A percentile compares a stretch with the other conserved stretches of the same genome.
Evolutionary conservation across 2,329 filamentous ascomycete species (phyloP).

Genomic region (Cordyceps farinosa): DNA sequence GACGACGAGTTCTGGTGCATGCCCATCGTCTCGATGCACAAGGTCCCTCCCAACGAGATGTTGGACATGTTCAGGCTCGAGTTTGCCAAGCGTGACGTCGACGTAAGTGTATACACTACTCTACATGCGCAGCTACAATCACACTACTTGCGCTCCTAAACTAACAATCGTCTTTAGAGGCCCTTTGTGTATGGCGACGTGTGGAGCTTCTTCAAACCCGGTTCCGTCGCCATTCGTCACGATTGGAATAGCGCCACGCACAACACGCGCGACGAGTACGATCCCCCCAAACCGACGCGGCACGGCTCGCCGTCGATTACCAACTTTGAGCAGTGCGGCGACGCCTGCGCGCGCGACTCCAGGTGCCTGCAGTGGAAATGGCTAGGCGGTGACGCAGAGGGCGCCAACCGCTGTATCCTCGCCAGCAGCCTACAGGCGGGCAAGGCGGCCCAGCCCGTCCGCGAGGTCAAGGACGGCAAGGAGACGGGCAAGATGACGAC

Average conservation of each 20-base stretch:
- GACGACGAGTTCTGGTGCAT: slow-evolving; percentile 16
- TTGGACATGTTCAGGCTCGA: slow-evolving; percentile 16
- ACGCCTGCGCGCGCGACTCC: background rate
- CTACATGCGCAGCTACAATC: too few relatives aligned
- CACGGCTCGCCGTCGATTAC: background rate
- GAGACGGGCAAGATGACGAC: background rate
- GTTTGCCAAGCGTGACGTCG: background rate
- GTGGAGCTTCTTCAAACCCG: background rate
- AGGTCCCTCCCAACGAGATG: slow-evolving; percentile 10
- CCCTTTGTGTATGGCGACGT: slow-evolving; percentile 7
- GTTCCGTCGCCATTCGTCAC: background rate
- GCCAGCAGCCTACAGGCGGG: background rate
- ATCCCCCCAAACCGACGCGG: background rate
- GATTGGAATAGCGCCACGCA: slow-evolving; percentile 13
- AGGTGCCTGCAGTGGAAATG: background rate
- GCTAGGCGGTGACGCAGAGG: background rate
- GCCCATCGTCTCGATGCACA: slow-evolving; percentile 18
- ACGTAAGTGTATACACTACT: background rate
- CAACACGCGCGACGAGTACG: background rate
- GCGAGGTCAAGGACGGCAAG: too few relatives aligned
- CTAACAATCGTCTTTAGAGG: background rate
- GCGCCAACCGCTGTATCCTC: background rate
- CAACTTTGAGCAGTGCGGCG: background rate
- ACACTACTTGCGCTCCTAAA: slow-evolving; percentile 26
- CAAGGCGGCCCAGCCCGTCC: too few relatives aligned